A percentile compares a stretch with the other conserved stretches of the same genome.
Evolutionary conservation across 495 filamentous ascomycete species (phyloP).

Genomic region (Penicillium taxi): DNA sequence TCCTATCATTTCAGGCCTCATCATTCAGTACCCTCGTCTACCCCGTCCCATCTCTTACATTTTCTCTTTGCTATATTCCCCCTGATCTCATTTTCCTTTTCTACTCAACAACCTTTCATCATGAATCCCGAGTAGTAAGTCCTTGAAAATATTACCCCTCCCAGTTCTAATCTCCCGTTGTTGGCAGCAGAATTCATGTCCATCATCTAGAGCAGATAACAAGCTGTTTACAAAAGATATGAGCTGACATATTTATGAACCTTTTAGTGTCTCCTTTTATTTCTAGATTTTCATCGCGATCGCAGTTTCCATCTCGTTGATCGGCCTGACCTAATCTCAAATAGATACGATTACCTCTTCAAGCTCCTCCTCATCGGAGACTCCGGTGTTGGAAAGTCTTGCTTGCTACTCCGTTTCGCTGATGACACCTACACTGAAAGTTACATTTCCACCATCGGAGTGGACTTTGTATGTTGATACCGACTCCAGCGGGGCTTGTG

Average conservation of each 20-base stretch:
- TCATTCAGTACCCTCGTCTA: slow-evolving; percentile 19
- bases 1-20: slow-evolving; percentile 32
- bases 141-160: slow-evolving; percentile 5
- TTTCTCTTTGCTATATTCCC: slow-evolving; percentile 9
- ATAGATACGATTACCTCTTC: slow-evolving; percentile 99
- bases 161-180: slow-evolving; percentile 10
- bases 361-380: slow-evolving; percentile 99
- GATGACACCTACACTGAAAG: slow-evolving; percentile 99
- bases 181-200: too few relatives aligned
- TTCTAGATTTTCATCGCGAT: slow-evolving; percentile 1
- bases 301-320: slow-evolving; percentile 8
- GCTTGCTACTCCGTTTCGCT: slow-evolving; percentile 91
- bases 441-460: slow-evolving; percentile 99
- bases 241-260: slow-evolving; percentile 6
- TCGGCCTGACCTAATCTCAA: slow-evolving; percentile 21
- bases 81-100: slow-evolving; percentile 1
- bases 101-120: slow-evolving; percentile 13
- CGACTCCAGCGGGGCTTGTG: slow-evolving; percentile 4
- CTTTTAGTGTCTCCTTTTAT: slow-evolving; percentile 17
- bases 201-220: too few relatives aligned
- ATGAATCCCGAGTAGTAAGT: slow-evolving; percentile 97
- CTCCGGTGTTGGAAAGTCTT: slow-evolving; percentile 99
- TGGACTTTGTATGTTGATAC: slow-evolving; percentile 78
- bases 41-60: slow-evolving; percentile 7
- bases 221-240: too few relatives aligned